Percentiles rank a stretch among this genome's conserved stretches.
These are phyloP conservation scores for Barnettozyma californica DNA, from an alignment of 805 yeast species.

Conservation along the genomic window DNA sequence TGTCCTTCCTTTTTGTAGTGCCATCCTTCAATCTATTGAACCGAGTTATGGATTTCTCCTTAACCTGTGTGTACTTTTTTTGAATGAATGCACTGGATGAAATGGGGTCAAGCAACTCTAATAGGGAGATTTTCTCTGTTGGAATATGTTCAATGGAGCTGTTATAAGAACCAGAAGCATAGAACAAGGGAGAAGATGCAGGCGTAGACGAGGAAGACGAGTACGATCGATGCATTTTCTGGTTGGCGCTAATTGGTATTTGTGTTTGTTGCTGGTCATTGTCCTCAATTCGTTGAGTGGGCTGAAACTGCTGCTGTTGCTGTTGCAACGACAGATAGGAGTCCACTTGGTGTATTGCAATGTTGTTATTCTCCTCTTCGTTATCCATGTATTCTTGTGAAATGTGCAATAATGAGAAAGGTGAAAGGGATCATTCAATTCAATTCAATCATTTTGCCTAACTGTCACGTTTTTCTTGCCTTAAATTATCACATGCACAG, in stretches of 20 bases:
- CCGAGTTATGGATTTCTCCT: constrained; percentile 18
- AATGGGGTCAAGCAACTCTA: constrained; percentile 28
- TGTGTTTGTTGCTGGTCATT: not conserved
- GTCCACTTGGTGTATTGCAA: constrained; percentile 3
- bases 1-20: constrained; percentile 16
- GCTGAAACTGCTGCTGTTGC: not conserved
- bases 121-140: constrained; percentile 22
- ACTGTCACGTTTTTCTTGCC: not conserved
- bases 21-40: constrained; percentile 19
- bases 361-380: not conserved
- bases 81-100: constrained; percentile 20
- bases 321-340: constrained; percentile 3
- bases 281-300: not conserved
- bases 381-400: not conserved
- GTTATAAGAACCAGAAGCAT: constrained; percentile 16
- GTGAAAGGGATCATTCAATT: not conserved
- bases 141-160: constrained; percentile 20
- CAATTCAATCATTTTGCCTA: not conserved
- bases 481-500: constrained; percentile 1
- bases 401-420: not conserved
- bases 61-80: constrained; percentile 23
- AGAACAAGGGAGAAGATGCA: constrained; percentile 21
- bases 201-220: constrained; percentile 21
- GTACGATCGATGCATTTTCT: constrained; percentile 11
- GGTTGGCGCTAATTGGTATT: not conserved